Percentiles rank a stretch among this genome's conserved stretches.
Conservation (phyloP, 805 yeast genomes). For the Metschnikowia dekortorum region DNA sequence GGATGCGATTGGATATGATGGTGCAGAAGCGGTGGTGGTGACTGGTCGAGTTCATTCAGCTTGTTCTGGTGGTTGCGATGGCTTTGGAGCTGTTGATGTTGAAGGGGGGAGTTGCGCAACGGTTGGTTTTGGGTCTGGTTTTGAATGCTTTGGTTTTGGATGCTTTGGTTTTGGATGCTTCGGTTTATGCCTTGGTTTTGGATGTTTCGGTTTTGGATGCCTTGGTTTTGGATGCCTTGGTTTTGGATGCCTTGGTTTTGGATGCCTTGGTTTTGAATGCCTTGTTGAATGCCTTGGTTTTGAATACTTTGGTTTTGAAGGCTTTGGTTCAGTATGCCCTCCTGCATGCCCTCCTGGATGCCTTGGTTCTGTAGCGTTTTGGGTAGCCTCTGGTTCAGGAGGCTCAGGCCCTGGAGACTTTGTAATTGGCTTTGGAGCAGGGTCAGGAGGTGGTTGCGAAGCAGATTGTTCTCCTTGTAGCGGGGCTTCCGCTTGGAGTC, state of each 20-base stretch:
- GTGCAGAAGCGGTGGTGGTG: neutral
- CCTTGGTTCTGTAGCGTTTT: no score
- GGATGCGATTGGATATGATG: neutral
- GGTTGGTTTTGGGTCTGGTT: neutral
- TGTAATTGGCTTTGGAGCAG: neutral
- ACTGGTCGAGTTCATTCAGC: neutral
- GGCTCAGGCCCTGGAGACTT: neutral
- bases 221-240: neutral
- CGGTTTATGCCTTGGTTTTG: neutral
- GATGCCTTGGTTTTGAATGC: neutral
- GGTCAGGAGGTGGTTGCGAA: neutral
- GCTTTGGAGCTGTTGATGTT: neutral
- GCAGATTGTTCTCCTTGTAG: constrained; percentile 5
- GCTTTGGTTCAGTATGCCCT: no score
- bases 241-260: neutral
- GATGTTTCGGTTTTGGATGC: neutral
- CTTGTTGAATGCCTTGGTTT: neutral
- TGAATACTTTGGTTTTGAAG: no score
- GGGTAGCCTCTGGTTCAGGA: neutral
- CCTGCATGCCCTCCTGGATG: no score
- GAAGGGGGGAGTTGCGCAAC: neutral
- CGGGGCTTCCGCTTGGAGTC: constrained; percentile 12
- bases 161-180: neutral
- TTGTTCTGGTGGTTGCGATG: neutral
- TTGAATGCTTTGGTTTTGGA: neutral